Evolutionary conservation across 2,329 filamentous ascomycete genomes (phyloP).

Genomic region (Apiospora sp.): DNA sequence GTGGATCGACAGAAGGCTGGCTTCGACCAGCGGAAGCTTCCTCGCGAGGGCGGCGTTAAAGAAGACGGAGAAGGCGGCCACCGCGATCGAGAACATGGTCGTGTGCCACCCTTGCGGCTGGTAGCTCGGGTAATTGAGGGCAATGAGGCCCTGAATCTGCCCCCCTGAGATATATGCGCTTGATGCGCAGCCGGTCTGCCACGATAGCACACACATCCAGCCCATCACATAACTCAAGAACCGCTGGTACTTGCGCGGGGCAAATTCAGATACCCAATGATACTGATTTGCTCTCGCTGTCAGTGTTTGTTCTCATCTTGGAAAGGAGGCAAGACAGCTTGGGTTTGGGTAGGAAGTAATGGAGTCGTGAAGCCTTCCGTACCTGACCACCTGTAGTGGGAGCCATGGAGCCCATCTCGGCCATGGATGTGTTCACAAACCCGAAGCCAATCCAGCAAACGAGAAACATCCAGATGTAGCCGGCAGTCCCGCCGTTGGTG

Average conservation of each 20-base stretch:
- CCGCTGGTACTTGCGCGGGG: slow-evolving; percentile 23
- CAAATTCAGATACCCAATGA: slow-evolving; percentile 30
- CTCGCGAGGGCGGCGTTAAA: slow-evolving; percentile 51
- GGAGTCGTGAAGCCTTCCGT: too few relatives aligned
- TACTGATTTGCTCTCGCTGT: not conserved
- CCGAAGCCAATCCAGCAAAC: slow-evolving; percentile 32
- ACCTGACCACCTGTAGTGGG: slow-evolving; percentile 24
- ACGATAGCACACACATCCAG: slow-evolving; percentile 29
- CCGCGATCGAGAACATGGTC: slow-evolving; percentile 51
- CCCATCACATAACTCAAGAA: slow-evolving; percentile 27
- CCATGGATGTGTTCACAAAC: slow-evolving; percentile 31
- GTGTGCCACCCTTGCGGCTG: slow-evolving; percentile 41
- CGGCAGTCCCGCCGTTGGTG: slow-evolving; percentile 33
- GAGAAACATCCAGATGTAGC: slow-evolving; percentile 36
- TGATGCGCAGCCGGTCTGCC: slow-evolving; percentile 28
- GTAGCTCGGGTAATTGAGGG: slow-evolving; percentile 31
- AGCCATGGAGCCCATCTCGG: slow-evolving; percentile 29
- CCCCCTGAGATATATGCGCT: slow-evolving; percentile 29
- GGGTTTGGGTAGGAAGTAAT: too few relatives aligned
- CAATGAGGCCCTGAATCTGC: slow-evolving; percentile 34
- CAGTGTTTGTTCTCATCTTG: too few relatives aligned
- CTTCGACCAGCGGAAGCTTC: slow-evolving; percentile 51
- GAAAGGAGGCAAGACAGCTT: too few relatives aligned
- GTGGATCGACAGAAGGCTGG: slow-evolving; percentile 52
- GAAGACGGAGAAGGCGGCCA: slow-evolving; percentile 48